Evolutionary conservation across 1,139 yeast species (phyloP).

Genomic region (Barnettozyma hawaiiensis): DNA sequence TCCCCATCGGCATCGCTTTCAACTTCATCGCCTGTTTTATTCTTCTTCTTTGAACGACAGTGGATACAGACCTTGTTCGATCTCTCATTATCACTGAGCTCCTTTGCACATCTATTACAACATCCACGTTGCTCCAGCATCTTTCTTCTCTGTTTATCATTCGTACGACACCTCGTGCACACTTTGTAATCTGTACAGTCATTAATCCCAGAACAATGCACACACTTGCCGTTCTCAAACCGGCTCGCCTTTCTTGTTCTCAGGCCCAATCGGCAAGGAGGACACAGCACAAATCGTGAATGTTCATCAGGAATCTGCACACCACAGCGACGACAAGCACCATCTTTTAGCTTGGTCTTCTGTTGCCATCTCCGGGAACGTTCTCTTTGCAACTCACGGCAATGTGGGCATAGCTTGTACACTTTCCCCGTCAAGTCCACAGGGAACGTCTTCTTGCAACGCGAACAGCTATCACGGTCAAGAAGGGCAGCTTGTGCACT

Average conservation of each 20-base stretch:
- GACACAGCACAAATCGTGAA: conserved; percentile 52
- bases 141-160: conserved; percentile 52
- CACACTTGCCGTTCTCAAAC: conserved; percentile 60
- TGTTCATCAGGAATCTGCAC: conserved; percentile 44
- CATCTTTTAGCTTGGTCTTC: conserved; percentile 44
- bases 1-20: neutral
- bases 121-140: conserved; percentile 52
- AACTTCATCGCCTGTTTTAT: conserved; percentile 12
- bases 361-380: conserved; percentile 60
- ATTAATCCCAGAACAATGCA: conserved; percentile 60
- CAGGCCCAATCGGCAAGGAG: conserved; percentile 49
- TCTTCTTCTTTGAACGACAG: conserved; percentile 52
- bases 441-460: conserved; percentile 56
- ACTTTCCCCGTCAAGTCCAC: conserved; percentile 45
- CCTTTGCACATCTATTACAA: conserved; percentile 57
- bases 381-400: conserved; percentile 58
- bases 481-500: conserved; percentile 1
- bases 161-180: conserved; percentile 56
- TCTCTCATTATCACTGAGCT: conserved; percentile 40
- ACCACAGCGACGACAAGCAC: conserved; percentile 54
- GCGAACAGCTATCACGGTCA: conserved; percentile 34
- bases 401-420: conserved; percentile 56
- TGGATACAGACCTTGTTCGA: conserved; percentile 50
- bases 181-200: conserved; percentile 50
- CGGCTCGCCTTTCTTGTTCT: conserved; percentile 52